Base-by-base conservation (phyloP, 352 stramenopile species). In the Phytopythium vexans region DNA sequence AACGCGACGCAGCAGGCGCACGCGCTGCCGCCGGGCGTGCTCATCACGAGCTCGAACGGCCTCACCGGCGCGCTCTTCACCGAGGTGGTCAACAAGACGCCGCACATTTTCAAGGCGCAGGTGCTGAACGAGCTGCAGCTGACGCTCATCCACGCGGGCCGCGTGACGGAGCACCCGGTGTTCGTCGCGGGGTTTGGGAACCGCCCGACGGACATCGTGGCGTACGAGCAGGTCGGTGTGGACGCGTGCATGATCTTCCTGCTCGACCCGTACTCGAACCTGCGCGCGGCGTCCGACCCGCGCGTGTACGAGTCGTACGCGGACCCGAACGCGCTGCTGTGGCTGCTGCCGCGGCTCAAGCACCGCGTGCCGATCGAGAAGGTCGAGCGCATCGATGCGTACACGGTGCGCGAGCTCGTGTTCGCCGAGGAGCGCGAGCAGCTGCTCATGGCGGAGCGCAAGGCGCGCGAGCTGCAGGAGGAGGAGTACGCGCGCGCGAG, bases 131-230 rank as follows among this genome's bases (percentile, higher is more conserved):
- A 89, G 65, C 70, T 94, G 38, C 81, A 92, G 63, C 64, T 92
- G 9, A 88, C 77, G 8, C 71, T 89, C 33, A 94, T 94, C 55
- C 74, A 90, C 42, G 83, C 78, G 32, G 83, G 83, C 8, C 81
- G 83, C 44, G 52, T 83, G 16, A 74, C 68, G 6, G 76, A 90
- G 54, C 81, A 89, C 39, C 83, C 83, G 1, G 77, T 94, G 15
- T 94, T 90, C 38, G 81, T 94, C n/a, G 73, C 77, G n/a, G 83
- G 83, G 14, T 94, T 94, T 64, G 83, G 83, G 33, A 94, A 94
- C 44, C 81, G 83, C n/a, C 76, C 81, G 32, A 91, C 83, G 8
- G 83, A 94, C 51, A 71, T 88, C n/a, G 58, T 89, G 21, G 81
- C 83, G 9, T 94, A 94, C 54, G 64, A 88, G 45, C 59, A 88